phyloP scores from a whole-genome alignment of 169 alveolate species.

The Eimeria maxima region DNA sequence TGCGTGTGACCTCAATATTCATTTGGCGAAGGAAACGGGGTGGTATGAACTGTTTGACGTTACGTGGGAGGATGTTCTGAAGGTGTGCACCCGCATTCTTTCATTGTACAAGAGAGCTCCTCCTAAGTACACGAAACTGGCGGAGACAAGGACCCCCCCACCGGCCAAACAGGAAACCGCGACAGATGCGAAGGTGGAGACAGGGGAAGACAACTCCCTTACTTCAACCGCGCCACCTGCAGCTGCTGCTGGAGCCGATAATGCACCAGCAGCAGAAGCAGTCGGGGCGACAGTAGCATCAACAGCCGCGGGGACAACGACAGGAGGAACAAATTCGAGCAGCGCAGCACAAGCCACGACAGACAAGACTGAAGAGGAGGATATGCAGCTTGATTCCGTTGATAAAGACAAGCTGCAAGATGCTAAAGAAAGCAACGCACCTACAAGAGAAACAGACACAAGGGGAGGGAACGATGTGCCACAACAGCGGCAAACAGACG shows the following conservation, averaged over 20 bases:
- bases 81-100: slow-evolving; percentile 87
- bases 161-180: not conserved
- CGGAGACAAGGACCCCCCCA: slow-evolving; percentile 52
- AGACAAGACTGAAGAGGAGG: not conserved
- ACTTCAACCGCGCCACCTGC: not conserved
- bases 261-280: not conserved
- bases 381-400: slow-evolving; percentile 13
- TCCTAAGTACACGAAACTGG: slow-evolving; percentile 74
- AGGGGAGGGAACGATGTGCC: not conserved
- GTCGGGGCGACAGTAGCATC: not conserved
- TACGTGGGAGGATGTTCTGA: slow-evolving; percentile 87
- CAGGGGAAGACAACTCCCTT: not conserved
- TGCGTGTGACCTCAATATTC: slow-evolving; percentile 87
- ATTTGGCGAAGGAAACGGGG: slow-evolving; percentile 87
- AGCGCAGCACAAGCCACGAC: slow-evolving; percentile 2
- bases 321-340: not conserved
- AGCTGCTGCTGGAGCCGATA: slow-evolving; percentile 6
- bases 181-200: not conserved
- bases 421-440: not conserved
- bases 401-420: not conserved
- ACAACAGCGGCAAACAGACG: not conserved
- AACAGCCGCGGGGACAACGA: not conserved
- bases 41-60: slow-evolving; percentile 89
- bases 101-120: slow-evolving; percentile 84
- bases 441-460: not conserved